phyloP scores from a whole-genome alignment of 225 moss, liverwort and hornwort species.

The Asterella californica region DNA sequence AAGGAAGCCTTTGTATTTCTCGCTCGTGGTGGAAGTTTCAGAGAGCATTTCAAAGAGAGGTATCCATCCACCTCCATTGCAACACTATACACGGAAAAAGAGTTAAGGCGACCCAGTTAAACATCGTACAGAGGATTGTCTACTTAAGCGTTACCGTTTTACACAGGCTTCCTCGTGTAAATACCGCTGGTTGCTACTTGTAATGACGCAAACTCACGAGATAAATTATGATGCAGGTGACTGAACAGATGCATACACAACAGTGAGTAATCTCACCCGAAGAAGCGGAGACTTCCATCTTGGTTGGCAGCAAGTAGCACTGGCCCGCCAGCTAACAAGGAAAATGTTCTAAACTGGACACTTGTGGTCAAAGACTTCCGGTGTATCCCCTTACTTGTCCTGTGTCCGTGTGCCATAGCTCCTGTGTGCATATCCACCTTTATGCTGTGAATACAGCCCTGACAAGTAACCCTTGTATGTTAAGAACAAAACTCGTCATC shows the following conservation, averaged over 20 bases:
- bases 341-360: constrained; percentile 81
- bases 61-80: constrained; percentile 87
- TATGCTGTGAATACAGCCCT: constrained; percentile 79
- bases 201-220: not conserved
- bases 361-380: constrained; percentile 81
- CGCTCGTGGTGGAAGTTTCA: constrained; percentile 80
- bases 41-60: constrained; percentile 77
- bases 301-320: constrained; percentile 84
- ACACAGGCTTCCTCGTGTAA: not conserved
- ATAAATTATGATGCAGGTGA: no score
- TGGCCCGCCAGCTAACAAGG: constrained; percentile 82
- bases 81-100: constrained; percentile 39
- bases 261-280: constrained; percentile 38
- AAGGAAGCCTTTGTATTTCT: constrained; percentile 90
- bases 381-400: constrained; percentile 65
- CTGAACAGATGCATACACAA: not conserved
- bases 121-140: not conserved
- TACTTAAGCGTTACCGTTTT: not conserved
- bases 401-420: constrained; percentile 69
- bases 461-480: constrained; percentile 24
- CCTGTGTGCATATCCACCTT: constrained; percentile 74
- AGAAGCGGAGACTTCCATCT: constrained; percentile 93
- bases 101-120: not conserved
- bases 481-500: constrained; percentile 1
- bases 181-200: not conserved